Evolutionary conservation across 257 asterid species (phyloP).

Genomic region (Primulina huaijiensis): DNA sequence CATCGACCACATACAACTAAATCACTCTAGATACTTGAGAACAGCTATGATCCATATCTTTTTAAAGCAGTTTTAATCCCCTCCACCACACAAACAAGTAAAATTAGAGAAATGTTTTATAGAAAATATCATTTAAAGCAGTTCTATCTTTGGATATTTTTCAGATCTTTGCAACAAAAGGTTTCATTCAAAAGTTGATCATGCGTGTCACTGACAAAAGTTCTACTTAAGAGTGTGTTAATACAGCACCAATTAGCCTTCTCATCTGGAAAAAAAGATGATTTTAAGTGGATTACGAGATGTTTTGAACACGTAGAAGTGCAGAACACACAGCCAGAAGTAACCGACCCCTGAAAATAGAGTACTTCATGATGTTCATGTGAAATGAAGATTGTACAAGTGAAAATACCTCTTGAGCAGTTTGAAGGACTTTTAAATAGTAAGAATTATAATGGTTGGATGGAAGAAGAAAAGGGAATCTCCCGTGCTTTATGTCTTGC

Average conservation of each 20-base stretch:
- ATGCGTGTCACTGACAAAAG: background rate
- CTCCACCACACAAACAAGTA: background rate
- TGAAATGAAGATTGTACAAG: slow-evolving; percentile 3
- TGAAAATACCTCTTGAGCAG: slow-evolving; percentile 59
- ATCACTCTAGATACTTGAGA: background rate
- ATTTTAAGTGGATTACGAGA: background rate
- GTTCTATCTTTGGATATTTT: background rate
- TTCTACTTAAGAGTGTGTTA: background rate
- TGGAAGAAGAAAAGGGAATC: slow-evolving; percentile 82
- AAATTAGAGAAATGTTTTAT: background rate
- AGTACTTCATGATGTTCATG: background rate
- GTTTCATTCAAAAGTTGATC: background rate
- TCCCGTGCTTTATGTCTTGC: slow-evolving; percentile 64
- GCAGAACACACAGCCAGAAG: slow-evolving; percentile 1
- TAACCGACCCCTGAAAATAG: background rate
- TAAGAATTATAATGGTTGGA: slow-evolving; percentile 78
- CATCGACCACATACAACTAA: background rate
- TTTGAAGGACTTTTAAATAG: slow-evolving; percentile 61
- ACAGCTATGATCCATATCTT: background rate
- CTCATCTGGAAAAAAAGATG: background rate
- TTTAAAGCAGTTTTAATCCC: too few relatives aligned
- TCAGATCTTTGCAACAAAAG: background rate
- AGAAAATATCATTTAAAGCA: background rate
- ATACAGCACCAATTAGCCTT: slow-evolving; percentile 3
- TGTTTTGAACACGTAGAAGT: background rate